A percentile compares a stretch with the other conserved stretches of the same genome.
Evolutionary conservation across 805 yeast genomes (phyloP).

Genomic region (Saccharomycopsis fermentans): DNA sequence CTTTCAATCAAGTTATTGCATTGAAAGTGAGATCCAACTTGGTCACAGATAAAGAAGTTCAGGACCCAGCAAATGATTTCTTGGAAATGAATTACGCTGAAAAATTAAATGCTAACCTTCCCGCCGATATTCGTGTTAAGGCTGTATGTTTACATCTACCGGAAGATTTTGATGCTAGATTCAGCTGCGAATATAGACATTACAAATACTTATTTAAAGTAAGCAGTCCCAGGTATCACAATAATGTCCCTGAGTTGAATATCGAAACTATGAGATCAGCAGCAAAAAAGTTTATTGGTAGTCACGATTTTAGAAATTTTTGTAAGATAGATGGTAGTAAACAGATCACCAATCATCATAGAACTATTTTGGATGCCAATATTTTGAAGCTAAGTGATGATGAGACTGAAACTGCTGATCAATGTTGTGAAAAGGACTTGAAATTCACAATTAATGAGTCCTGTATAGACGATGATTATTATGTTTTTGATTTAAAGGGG

Average conservation of each 20-base stretch:
- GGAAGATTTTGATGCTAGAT: slow-evolving; percentile 75
- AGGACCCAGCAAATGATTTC: slow-evolving; percentile 42
- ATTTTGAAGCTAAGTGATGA: background rate
- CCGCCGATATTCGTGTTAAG: slow-evolving; percentile 75
- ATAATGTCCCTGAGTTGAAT: slow-evolving; percentile 32
- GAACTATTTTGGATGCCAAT: slow-evolving; percentile 37
- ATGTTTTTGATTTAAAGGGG: slow-evolving; percentile 70
- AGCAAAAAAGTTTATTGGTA: slow-evolving; percentile 53
- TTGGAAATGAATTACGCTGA: slow-evolving; percentile 69
- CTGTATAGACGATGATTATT: slow-evolving; percentile 31
- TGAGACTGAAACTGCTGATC: slow-evolving; percentile 14
- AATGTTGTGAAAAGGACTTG: slow-evolving; percentile 1
- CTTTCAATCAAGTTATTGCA: slow-evolving; percentile 89
- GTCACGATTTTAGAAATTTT: slow-evolving; percentile 86
- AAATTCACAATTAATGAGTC: background rate
- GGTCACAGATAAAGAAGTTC: slow-evolving; percentile 46
- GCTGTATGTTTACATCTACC: slow-evolving; percentile 81
- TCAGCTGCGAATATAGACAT: slow-evolving; percentile 79
- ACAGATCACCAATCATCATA: slow-evolving; percentile 70
- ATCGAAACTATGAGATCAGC: slow-evolving; percentile 60
- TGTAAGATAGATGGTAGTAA: slow-evolving; percentile 93
- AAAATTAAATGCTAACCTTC: slow-evolving; percentile 66
- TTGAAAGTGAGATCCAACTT: slow-evolving; percentile 63
- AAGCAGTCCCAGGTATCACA: slow-evolving; percentile 15
- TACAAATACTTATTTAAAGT: slow-evolving; percentile 70